Percentiles rank a stretch among this genome's conserved stretches.
These are phyloP conservation scores for Hygrophorus russula DNA, from an alignment of 768 basidiomycete species.

Conservation along the genomic window DNA sequence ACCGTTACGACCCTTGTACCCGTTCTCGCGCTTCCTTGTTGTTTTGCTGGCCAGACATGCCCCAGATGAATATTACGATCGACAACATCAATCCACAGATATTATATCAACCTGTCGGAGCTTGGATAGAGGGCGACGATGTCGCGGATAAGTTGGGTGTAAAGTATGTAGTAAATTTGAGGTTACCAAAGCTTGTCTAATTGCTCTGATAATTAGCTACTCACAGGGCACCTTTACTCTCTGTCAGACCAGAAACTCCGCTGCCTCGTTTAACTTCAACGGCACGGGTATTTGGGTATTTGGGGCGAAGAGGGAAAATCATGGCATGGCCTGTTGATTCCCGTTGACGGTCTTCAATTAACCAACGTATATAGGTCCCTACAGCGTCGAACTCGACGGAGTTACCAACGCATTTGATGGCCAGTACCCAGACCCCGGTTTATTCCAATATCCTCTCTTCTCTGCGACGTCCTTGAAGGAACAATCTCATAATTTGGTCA, in stretches of 20 bases:
- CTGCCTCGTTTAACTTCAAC: constrained; percentile 6
- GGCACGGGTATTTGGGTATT: constrained; percentile 5
- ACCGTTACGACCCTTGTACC: too few relatives aligned
- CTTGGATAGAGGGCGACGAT: constrained; percentile 1
- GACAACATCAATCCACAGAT: constrained; percentile 4
- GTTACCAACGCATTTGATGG: background rate
- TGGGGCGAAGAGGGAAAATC: constrained; percentile 6
- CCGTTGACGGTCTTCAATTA: too few relatives aligned
- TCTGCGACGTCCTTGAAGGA: background rate
- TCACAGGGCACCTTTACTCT: constrained; percentile 5
- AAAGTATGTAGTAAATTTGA: background rate
- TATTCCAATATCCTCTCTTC: constrained; percentile 3
- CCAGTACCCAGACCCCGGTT: background rate
- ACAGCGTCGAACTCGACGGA: constrained; percentile 6
- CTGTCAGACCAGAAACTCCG: background rate
- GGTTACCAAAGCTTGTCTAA: background rate
- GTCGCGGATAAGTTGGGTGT: background rate
- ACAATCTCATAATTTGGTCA: background rate
- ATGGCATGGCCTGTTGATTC: background rate
- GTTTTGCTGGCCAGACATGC: background rate
- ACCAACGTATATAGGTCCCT: background rate
- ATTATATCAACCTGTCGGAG: constrained; percentile 1
- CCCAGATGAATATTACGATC: constrained; percentile 1
- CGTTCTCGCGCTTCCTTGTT: too few relatives aligned
- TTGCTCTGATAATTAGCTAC: background rate